A percentile compares a stretch with the other conserved stretches of the same genome.
phyloP scores from a whole-genome alignment of 2,329 filamentous ascomycete species.

The Daldinia eschscholtzii region DNA sequence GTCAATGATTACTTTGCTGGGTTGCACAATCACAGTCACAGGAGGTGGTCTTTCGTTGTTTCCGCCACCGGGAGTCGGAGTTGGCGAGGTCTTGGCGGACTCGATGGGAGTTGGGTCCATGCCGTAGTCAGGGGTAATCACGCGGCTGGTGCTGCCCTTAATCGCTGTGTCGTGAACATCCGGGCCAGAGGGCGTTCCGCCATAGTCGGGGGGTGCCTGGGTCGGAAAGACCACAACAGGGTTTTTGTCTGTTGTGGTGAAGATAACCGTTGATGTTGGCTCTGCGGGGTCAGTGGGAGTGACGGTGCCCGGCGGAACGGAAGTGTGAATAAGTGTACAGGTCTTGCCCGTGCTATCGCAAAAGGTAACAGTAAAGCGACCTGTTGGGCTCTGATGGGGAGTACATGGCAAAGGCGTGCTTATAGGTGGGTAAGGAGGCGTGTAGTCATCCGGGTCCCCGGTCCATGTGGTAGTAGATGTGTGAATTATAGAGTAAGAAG shows the following conservation, averaged over 20 bases:
- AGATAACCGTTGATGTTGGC: conserved; percentile 55
- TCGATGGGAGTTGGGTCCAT: conserved; percentile 37
- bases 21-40: conserved; percentile 60
- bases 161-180: conserved; percentile 30
- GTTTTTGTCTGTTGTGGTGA: conserved; percentile 68
- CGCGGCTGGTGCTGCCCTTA: conserved; percentile 22
- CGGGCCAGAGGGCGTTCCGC: conserved; percentile 42
- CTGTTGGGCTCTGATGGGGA: conserved; percentile 43
- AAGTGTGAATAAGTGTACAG: conserved; percentile 52
- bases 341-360: conserved; percentile 50
- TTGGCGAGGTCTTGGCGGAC: conserved; percentile 35
- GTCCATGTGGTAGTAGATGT: conserved; percentile 64
- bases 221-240: conserved; percentile 62
- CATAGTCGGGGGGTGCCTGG: conserved; percentile 57
- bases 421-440: conserved; percentile 59
- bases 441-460: conserved; percentile 62
- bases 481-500: conserved; percentile 61
- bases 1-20: conserved; percentile 62
- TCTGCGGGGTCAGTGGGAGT: conserved; percentile 26
- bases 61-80: conserved; percentile 12
- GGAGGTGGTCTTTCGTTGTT: conserved; percentile 40
- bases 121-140: conserved; percentile 46
- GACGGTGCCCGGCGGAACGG: conserved; percentile 7
- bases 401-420: conserved; percentile 57
- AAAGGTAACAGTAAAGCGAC: conserved; percentile 48